Conservation (phyloP, 345 rosid species). For the Raphanus sativus region DNA sequence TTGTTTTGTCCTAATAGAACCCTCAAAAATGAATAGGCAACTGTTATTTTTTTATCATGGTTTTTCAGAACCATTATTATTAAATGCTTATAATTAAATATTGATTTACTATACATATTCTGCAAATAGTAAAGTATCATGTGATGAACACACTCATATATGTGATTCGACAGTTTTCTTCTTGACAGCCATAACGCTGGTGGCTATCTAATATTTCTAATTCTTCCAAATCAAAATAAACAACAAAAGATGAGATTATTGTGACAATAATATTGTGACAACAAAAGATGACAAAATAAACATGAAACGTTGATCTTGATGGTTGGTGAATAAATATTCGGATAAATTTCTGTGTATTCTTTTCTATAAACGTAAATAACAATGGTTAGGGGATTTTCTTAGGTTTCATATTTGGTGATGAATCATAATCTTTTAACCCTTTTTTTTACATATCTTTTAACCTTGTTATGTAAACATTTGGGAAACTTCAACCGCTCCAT, state of each 20-base stretch:
- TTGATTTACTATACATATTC: conserved; percentile 8
- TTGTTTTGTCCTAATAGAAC: conserved; percentile 9
- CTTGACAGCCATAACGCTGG: conserved; percentile 39
- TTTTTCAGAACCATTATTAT: background rate
- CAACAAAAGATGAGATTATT: background rate
- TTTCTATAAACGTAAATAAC: background rate
- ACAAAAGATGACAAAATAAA: too few relatives aligned
- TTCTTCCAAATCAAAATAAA: conserved; percentile 7
- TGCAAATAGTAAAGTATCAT: conserved; percentile 34
- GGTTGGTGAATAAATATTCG: background rate
- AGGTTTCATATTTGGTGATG: background rate
- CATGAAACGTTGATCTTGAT: conserved; percentile 22
- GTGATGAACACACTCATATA: conserved; percentile 32
- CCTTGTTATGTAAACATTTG: background rate
- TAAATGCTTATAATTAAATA: too few relatives aligned
- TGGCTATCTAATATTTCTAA: conserved; percentile 22
- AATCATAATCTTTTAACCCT: too few relatives aligned
- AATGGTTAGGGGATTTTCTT: background rate
- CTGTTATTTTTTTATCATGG: background rate
- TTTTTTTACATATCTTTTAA: too few relatives aligned
- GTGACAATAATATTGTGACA: conserved; percentile 20
- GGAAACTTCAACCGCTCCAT: background rate
- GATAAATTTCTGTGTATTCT: background rate
- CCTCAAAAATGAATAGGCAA: background rate
- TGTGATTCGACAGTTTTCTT: conserved; percentile 27